Evolutionary conservation across 176 grass and related monocot species (phyloP).

Genomic region (Musa schizocarpa): DNA sequence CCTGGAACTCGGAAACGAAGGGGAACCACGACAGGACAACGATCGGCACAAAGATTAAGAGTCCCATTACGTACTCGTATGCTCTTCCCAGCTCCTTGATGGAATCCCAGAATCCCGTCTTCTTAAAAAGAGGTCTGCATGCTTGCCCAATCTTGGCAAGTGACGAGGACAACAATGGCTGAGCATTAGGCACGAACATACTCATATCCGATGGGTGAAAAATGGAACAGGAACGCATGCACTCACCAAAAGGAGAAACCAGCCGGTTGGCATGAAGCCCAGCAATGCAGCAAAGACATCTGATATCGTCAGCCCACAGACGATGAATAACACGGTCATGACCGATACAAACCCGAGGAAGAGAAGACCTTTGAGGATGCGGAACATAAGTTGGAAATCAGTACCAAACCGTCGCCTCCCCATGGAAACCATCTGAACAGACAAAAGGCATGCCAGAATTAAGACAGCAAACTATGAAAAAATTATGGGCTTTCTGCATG

Average conservation of each 20-base stretch:
- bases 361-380: conserved; percentile 83
- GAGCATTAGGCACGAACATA: neutral
- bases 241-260: conserved; percentile 91
- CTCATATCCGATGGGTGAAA: neutral
- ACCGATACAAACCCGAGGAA: conserved; percentile 82
- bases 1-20: conserved; percentile 95
- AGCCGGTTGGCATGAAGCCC: conserved; percentile 82
- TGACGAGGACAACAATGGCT: conserved; percentile 5
- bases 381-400: conserved; percentile 86
- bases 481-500: neutral
- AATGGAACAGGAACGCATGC: neutral
- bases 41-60: conserved; percentile 71
- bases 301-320: conserved; percentile 46
- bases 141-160: conserved; percentile 60
- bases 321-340: conserved; percentile 68
- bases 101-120: conserved; percentile 60
- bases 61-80: conserved; percentile 81
- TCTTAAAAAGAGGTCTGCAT: conserved; percentile 36
- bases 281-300: conserved; percentile 74
- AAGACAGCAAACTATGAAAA: neutral
- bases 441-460: neutral
- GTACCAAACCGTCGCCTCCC: conserved; percentile 52
- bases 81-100: conserved; percentile 87
- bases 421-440: conserved; percentile 71
- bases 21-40: conserved; percentile 91